These are phyloP conservation scores for Conticribra guillardii DNA, from an alignment of 108 stramenopile genomes.

Conservation along the genomic window DNA sequence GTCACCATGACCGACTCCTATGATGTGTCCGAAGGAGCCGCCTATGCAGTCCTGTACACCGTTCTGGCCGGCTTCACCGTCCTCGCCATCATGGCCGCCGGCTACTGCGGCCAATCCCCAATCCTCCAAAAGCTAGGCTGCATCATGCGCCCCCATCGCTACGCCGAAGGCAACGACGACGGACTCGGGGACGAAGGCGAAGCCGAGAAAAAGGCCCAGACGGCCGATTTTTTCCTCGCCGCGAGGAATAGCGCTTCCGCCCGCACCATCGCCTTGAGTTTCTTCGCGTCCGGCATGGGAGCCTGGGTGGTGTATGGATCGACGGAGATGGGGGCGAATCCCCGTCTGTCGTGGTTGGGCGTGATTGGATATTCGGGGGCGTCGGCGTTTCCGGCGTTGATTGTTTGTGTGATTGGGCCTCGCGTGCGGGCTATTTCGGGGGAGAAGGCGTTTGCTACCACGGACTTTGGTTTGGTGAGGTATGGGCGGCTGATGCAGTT, in stretches of 20 bases:
- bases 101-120: conserved; percentile 28
- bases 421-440: conserved; percentile 38
- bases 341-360: conserved; percentile 67
- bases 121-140: conserved; percentile 42
- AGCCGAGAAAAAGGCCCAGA: conserved; percentile 12
- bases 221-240: conserved; percentile 63
- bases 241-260: conserved; percentile 63
- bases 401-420: conserved; percentile 65
- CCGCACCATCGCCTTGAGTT: conserved; percentile 62
- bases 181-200: conserved; percentile 18
- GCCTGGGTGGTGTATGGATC: conserved; percentile 83
- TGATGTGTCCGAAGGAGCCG: conserved; percentile 57
- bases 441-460: conserved; percentile 65
- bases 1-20: conserved; percentile 7
- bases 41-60: conserved; percentile 66
- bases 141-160: conserved; percentile 22
- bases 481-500: conserved; percentile 85
- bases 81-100: conserved; percentile 54
- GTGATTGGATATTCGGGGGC: conserved; percentile 76
- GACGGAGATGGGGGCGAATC: conserved; percentile 75
- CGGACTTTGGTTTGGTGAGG: conserved; percentile 70
- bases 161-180: conserved; percentile 2
- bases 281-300: conserved; percentile 80
- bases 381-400: conserved; percentile 61
- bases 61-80: conserved; percentile 61